Percentiles rank a stretch among this genome's conserved stretches.
Conservation (phyloP, 2,329 filamentous ascomycete genomes). For the Hymenoscyphus occultus region DNA sequence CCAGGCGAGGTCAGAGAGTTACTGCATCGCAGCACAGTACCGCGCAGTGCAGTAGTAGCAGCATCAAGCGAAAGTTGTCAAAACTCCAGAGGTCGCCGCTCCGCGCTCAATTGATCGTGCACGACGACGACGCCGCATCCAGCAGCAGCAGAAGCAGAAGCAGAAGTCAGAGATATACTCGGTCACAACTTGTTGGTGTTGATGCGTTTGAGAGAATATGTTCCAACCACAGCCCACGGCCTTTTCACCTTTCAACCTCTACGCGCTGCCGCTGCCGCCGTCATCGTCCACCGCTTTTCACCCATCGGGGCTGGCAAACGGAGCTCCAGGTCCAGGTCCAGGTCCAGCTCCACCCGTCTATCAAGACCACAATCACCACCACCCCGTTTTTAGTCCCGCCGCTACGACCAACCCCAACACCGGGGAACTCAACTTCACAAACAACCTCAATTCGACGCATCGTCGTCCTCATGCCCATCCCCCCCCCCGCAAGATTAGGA, state of each 20-base stretch:
- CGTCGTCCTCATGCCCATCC: slow-evolving; percentile 11
- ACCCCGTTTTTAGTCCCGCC: slow-evolving; percentile 29
- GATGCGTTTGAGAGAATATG: slow-evolving; percentile 19
- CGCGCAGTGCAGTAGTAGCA: not conserved
- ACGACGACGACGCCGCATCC: not conserved
- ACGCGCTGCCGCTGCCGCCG: slow-evolving; percentile 19
- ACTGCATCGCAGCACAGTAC: no score
- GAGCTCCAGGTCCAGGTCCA: not conserved
- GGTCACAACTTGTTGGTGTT: no score
- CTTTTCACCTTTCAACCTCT: slow-evolving; percentile 28
- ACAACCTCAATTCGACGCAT: slow-evolving; percentile 20
- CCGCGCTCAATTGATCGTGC: not conserved
- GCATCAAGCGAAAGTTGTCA: not conserved
- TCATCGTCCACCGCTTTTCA: slow-evolving; percentile 19
- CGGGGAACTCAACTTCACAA: slow-evolving; percentile 13
- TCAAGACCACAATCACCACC: slow-evolving; percentile 27
- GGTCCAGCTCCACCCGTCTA: slow-evolving; percentile 25
- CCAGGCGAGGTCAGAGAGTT: no score
- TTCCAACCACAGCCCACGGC: slow-evolving; percentile 36
- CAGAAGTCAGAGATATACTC: no score
- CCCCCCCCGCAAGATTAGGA: slow-evolving; percentile 15
- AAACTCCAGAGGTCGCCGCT: not conserved
- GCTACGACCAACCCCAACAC: slow-evolving; percentile 9
- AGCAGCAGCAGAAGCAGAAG: not conserved
- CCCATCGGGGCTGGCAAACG: slow-evolving; percentile 8